Conservation (phyloP, 2,329 filamentous ascomycete species). For the Botrytis aclada region DNA sequence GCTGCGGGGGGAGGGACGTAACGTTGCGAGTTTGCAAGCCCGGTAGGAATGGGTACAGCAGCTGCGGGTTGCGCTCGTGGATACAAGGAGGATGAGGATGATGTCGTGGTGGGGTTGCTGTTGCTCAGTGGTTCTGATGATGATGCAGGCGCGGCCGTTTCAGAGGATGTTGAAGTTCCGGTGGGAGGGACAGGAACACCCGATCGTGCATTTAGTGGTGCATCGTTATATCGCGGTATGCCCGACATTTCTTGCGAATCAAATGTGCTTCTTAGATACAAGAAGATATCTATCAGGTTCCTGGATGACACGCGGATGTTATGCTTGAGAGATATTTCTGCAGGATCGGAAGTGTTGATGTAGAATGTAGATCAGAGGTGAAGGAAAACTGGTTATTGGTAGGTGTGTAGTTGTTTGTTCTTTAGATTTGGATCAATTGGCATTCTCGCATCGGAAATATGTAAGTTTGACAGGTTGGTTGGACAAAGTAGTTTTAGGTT, state of each 20-base stretch:
- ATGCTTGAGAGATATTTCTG: constrained; percentile 7
- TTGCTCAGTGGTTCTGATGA: constrained; percentile 23
- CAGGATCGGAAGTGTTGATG: constrained; percentile 9
- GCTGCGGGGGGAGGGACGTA: constrained; percentile 35
- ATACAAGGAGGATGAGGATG: constrained; percentile 36
- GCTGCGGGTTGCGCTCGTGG: constrained; percentile 49
- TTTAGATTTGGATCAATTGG: background rate
- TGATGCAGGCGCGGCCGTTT: constrained; percentile 40
- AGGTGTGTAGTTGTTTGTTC: background rate
- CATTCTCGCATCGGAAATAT: constrained; percentile 1
- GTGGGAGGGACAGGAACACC: constrained; percentile 34
- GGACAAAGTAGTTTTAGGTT: constrained; percentile 2
- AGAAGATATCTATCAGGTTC: constrained; percentile 8
- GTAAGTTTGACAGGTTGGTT: constrained; percentile 14
- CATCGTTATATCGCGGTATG: constrained; percentile 57
- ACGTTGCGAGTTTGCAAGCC: constrained; percentile 1
- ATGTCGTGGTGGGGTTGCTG: constrained; percentile 33
- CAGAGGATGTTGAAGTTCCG: constrained; percentile 39
- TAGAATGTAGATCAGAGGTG: background rate
- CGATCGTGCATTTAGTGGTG: constrained; percentile 53
- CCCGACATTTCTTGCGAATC: constrained; percentile 50
- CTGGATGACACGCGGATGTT: background rate
- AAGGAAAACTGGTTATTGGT: constrained; percentile 14
- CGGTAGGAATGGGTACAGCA: constrained; percentile 35
- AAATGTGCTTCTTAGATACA: background rate